phyloP scores from a whole-genome alignment of 306 rosid species.

The Lathyrus aphaca region DNA sequence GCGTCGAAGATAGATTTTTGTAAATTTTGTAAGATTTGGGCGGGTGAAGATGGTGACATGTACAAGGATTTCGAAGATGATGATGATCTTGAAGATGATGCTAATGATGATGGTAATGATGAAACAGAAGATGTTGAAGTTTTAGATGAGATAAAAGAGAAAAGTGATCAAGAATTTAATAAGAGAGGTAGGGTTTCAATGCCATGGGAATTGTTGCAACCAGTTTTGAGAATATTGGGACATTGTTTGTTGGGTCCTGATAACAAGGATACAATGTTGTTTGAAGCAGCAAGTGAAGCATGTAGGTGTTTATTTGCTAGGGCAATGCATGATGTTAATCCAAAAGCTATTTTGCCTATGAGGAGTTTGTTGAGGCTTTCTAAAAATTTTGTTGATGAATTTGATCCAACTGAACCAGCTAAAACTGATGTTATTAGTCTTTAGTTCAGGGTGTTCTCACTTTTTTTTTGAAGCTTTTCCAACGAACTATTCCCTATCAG shows the following conservation, averaged over 20 bases:
- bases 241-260: slow-evolving; percentile 62
- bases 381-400: not conserved
- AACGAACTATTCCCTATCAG: too few species aligned
- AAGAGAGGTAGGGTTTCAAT: slow-evolving; percentile 59
- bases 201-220: slow-evolving; percentile 76
- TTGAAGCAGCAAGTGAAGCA: slow-evolving; percentile 49
- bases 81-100: not conserved
- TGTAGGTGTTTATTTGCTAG: slow-evolving; percentile 62
- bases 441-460: not conserved
- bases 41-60: slow-evolving; percentile 52
- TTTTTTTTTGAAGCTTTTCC: not conserved
- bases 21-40: slow-evolving; percentile 66
- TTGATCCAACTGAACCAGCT: slow-evolving; percentile 44
- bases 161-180: not conserved
- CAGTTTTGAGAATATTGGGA: slow-evolving; percentile 59
- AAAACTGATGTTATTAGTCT: slow-evolving; percentile 35
- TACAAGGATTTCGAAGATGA: slow-evolving; percentile 7
- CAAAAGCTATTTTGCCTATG: slow-evolving; percentile 65
- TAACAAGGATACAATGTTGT: slow-evolving; percentile 28
- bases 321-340: slow-evolving; percentile 67
- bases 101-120: not conserved
- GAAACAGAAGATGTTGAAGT: not conserved
- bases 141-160: too few species aligned
- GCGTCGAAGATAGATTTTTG: slow-evolving; percentile 66
- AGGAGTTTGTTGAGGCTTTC: slow-evolving; percentile 62